These are phyloP conservation scores for Theobroma cacao DNA, from an alignment of 345 rosid genomes.

Conservation along the genomic window DNA sequence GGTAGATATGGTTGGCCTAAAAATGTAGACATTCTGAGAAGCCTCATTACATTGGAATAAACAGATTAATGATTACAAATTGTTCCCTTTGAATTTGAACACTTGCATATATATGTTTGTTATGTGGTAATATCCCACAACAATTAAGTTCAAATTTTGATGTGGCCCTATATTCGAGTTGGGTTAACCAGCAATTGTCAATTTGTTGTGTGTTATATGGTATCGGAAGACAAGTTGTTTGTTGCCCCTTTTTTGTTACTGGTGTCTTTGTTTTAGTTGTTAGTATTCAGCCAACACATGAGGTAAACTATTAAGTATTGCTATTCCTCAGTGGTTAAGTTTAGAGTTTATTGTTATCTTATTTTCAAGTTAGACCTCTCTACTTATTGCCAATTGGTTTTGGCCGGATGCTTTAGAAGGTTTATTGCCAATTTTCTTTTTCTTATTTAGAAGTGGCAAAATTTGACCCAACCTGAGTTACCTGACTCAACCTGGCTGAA, in stretches of 20 bases:
- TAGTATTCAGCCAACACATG: no score
- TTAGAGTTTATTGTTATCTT: not conserved
- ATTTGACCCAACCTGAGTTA: no score
- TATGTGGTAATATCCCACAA: not conserved
- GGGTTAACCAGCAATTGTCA: not conserved
- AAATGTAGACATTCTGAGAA: not conserved
- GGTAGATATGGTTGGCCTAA: not conserved
- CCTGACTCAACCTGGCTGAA: no score
- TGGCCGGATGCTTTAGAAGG: not conserved
- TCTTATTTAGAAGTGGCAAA: no score
- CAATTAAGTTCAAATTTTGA: not conserved
- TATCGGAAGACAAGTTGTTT: not conserved
- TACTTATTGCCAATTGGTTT: not conserved
- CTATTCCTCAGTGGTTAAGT: not conserved
- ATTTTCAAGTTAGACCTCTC: not conserved
- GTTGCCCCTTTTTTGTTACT: not conserved
- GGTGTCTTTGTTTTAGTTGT: no score
- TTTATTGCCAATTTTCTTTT: not conserved
- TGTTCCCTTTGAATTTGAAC: not conserved
- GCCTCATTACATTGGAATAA: not conserved
- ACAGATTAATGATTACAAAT: not conserved
- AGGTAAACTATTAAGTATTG: no score
- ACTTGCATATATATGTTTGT: not conserved
- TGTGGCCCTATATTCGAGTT: not conserved
- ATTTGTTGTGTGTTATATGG: not conserved